phyloP scores from a whole-genome alignment of 345 rosid species.

The Eucalyptus sideroxylon region DNA sequence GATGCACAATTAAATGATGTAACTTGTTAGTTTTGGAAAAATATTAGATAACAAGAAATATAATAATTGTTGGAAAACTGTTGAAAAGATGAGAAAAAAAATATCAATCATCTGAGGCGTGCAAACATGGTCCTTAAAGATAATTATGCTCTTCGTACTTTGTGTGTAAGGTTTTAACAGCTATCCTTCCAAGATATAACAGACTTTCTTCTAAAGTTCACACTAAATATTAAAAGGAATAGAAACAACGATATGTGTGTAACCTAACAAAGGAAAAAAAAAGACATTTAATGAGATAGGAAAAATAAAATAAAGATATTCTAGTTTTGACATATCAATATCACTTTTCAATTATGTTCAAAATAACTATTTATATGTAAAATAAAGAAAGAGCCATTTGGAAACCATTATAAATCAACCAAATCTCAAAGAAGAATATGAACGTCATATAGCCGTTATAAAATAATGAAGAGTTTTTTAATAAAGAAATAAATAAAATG shows the following conservation, averaged over 20 bases:
- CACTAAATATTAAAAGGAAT: background rate
- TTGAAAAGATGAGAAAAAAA: no score
- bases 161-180: no score
- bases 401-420: background rate
- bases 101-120: background rate
- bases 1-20: background rate
- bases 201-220: no score
- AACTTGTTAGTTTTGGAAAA: background rate
- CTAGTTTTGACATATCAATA: no score
- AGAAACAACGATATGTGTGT: background rate
- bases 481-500: background rate
- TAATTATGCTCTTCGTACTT: background rate
- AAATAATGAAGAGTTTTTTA: no score
- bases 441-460: accelerated
- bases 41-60: background rate
- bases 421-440: background rate
- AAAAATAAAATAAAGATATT: no score
- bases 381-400: no score
- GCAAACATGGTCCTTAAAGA: no score
- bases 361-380: no score
- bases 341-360: no score
- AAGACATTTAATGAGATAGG: background rate
- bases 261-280: background rate
- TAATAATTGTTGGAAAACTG: no score
- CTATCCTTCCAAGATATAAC: background rate